Evolutionary conservation across 1,284 basidiomycete genomes (phyloP).

Genomic region (Ustilago crameri): DNA sequence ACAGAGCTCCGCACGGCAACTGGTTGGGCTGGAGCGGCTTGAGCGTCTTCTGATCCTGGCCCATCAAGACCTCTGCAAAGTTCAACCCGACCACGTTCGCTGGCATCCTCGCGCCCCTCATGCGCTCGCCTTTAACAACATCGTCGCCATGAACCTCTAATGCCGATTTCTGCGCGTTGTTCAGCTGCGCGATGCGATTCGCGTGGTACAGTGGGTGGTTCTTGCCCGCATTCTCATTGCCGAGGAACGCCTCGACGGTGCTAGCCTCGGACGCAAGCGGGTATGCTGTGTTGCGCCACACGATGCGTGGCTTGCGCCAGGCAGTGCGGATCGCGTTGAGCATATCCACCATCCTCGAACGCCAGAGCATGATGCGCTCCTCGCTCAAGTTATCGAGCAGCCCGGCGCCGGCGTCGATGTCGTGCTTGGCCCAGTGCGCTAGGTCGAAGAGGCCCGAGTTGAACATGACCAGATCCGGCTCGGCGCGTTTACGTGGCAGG

Average conservation of each 20-base stretch:
- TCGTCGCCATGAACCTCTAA: constrained; percentile 51
- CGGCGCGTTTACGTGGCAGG: constrained; percentile 45
- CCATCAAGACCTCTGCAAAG: constrained; percentile 55
- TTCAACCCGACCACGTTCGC: constrained; percentile 23
- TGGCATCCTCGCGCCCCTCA: constrained; percentile 44
- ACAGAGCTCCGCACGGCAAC: constrained; percentile 48
- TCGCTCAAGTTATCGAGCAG: constrained; percentile 61
- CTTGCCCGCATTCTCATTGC: constrained; percentile 38
- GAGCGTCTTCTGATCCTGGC: constrained; percentile 49
- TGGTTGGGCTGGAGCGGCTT: constrained; percentile 40
- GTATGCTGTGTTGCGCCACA: constrained; percentile 55
- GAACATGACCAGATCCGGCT: constrained; percentile 68
- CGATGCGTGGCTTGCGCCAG: constrained; percentile 41
- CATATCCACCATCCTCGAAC: constrained; percentile 64
- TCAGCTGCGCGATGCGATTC: constrained; percentile 60
- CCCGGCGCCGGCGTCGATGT: constrained; percentile 54
- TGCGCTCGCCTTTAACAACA: constrained; percentile 48
- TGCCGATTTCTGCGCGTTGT: constrained; percentile 51
- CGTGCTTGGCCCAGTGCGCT: constrained; percentile 68
- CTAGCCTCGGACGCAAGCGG: constrained; percentile 44
- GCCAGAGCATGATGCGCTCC: constrained; percentile 67
- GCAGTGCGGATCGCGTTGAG: constrained; percentile 33
- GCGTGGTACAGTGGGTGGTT: constrained; percentile 61
- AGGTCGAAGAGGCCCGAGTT: constrained; percentile 68
- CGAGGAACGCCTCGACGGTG: constrained; percentile 57